Base-by-base conservation (phyloP, 331 rosid genomes). In the Quercus phellos region DNA sequence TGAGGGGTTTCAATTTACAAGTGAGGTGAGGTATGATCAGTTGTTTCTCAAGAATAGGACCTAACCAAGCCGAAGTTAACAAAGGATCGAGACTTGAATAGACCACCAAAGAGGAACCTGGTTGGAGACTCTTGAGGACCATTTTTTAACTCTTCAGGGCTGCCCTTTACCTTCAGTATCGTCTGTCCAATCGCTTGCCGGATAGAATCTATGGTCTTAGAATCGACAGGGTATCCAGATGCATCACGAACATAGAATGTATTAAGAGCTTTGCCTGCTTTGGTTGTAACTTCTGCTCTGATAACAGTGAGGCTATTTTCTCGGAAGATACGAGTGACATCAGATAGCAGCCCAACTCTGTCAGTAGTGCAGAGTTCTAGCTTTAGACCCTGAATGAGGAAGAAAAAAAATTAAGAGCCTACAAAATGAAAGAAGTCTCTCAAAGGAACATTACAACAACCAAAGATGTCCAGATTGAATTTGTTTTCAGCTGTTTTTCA, bases 261-360 rank as follows among this genome's bases (percentile, higher is more conserved):
- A 69, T 95, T 92, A 13, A 90, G 84, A 21, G 99, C 99, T 87
- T 92, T 91, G 27, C 94, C 99, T 3, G 90, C 95, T 81, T 91
- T 95, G 0, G 99, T 95, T 72, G 92, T n/a, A 55, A 95, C 99
- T 81, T 95, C 99, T 34, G 99, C 99, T 77, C 99, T 87, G 34
- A 96, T 92, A 32, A 95, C 99, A 0, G 92, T 88, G 58, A 95
- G 94, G 88, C 99, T 95, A 82, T 95, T 95, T 85, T 95, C 99
- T 1, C 99, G 84, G 67, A 95, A 95, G 78, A 95, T 95, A 7
- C 99, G 90, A 1, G 99, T 95, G 51, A 95, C 99, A 81, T 92
- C 79, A 0, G 99, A 95, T 32, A 95, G 90, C 58, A 95, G 89
- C 43, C 99, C 99, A 6, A 95, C 92, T 75, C 98, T 90, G 85